Evolutionary conservation across 2,329 filamentous ascomycete genomes (phyloP), one percentile per base, ranked within the genome.

Genomic region (Herpomyces periplanetae): DNA sequence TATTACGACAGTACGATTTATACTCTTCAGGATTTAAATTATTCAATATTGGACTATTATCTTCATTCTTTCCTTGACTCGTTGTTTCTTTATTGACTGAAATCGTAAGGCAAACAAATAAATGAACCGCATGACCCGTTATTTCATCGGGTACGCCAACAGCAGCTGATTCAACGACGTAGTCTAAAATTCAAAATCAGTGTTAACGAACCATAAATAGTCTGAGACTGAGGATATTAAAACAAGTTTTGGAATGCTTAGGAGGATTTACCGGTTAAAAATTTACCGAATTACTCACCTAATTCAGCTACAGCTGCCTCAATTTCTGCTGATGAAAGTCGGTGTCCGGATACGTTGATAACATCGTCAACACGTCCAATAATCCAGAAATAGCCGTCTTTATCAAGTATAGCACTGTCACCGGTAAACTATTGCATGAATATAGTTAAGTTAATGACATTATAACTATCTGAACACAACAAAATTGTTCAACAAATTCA

Each of bases 361-460:
- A 96, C 80, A 33, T 96, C 80, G 35, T 96, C 80, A 20, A 96
- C 80, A 40, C 80, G 71, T 27, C 80, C 80, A 26, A 80, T 68
- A 38, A 96, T 96, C 80, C 80, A 96, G 56, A 91, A 96, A 49
- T 88, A 96, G 22, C 80, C 80, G 33, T 96, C 80, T 41, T 87
- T 65, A 38, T 96, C 80, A 35, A 80, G 66, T 24, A 66, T 80
- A 21, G 80, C 80, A 35, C 80, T 80, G 35, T 96, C 80, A 23
- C 68, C 68, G 8, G 68, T 80, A 44, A 80, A 84, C 60, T 68
- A 28, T 4, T 9, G 6, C 13, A 5, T 20, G 10, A 4, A 4
- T 5, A n/a, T 10, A 4, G 21, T 4, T 20, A 19, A 26, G 22
- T 20, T 14, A 19, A 16, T 12, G n/a, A 15, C 4, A 5, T 14